Evolutionary conservation across 176 grass and related monocot genomes (phyloP).

Genomic region (Aechmea fasciata): DNA sequence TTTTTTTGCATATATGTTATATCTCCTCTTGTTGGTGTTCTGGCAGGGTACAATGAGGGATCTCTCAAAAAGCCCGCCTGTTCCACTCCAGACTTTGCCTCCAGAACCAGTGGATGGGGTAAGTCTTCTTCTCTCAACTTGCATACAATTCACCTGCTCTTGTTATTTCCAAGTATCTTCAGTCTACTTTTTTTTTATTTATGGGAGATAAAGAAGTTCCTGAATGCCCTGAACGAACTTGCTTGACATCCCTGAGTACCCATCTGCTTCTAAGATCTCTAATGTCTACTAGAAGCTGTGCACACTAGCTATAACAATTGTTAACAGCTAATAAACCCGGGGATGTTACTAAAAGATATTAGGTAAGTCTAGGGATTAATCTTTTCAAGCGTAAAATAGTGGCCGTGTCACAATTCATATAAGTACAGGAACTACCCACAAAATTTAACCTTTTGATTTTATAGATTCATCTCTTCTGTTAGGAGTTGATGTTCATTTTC

Average conservation of each 20-base stretch:
- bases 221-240: too few species aligned
- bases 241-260: too few species aligned
- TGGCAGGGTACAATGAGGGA: constrained; percentile 75
- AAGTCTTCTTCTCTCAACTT: constrained; percentile 25
- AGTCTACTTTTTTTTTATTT: too few species aligned
- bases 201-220: background rate
- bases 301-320: too few species aligned
- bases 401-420: background rate
- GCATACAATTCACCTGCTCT: constrained; percentile 7
- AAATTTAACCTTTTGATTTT: background rate
- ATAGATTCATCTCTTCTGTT: background rate
- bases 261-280: too few species aligned
- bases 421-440: background rate
- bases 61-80: constrained; percentile 52
- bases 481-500: background rate
- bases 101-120: constrained; percentile 50
- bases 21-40: too few species aligned
- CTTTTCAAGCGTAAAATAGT: too few species aligned
- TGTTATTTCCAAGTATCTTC: constrained; percentile 1
- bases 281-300: too few species aligned
- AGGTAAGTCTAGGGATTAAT: too few species aligned
- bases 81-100: constrained; percentile 30
- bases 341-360: too few species aligned
- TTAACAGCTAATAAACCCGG: too few species aligned
- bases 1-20: too few species aligned